phyloP scores from a whole-genome alignment of 352 stramenopile genomes.

The Globisporangium iwayamae region DNA sequence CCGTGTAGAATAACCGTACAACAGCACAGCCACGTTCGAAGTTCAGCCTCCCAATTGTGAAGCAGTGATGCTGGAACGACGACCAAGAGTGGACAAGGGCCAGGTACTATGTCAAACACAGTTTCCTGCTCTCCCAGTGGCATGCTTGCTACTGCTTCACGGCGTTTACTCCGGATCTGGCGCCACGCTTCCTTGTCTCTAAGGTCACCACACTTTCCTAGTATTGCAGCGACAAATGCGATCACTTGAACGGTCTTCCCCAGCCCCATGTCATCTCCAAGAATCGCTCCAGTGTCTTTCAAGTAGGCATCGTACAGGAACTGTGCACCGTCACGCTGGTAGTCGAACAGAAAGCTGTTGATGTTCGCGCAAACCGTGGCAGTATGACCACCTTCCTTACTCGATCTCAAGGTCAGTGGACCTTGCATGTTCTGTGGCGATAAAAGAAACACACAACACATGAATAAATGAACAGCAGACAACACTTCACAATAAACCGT shows the following conservation, averaged over 20 bases:
- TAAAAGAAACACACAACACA: not conserved
- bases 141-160: conserved; percentile 26
- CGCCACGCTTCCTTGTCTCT: conserved; percentile 95
- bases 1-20: conserved; percentile 60
- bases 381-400: conserved; percentile 8
- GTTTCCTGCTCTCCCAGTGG: not conserved
- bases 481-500: not conserved
- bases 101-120: conserved; percentile 19
- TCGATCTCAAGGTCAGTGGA: conserved; percentile 35
- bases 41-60: conserved; percentile 98
- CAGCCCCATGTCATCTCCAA: conserved; percentile 98
- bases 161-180: conserved; percentile 91
- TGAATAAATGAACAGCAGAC: not conserved
- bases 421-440: conserved; percentile 25
- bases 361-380: conserved; percentile 55
- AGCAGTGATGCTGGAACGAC: conserved; percentile 97
- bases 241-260: conserved; percentile 95
- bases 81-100: conserved; percentile 92
- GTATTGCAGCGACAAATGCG: conserved; percentile 85
- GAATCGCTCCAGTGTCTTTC: conserved; percentile 75
- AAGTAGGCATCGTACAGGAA: conserved; percentile 65
- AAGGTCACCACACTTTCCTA: conserved; percentile 91
- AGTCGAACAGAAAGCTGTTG: conserved; percentile 73
- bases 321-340: conserved; percentile 63
- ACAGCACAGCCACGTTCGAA: conserved; percentile 93